Evolutionary conservation across 345 rosid species (phyloP).

Genomic region (Gossypium rotundifolium): DNA sequence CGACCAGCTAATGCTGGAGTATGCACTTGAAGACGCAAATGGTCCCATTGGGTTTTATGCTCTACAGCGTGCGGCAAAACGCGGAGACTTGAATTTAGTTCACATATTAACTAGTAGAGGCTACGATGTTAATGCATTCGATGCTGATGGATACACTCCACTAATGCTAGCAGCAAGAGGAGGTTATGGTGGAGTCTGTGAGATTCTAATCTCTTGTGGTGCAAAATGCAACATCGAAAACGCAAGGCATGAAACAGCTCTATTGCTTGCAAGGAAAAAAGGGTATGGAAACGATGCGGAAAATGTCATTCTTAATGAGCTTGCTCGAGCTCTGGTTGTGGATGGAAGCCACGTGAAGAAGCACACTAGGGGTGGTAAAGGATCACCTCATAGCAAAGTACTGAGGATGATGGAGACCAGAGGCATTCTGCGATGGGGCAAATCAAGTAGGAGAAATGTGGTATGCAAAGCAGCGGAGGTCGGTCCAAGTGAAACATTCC

Average conservation of each 20-base stretch:
- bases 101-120: constrained; percentile 24
- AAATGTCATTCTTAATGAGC: constrained; percentile 39
- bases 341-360: constrained; percentile 41
- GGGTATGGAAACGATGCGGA: constrained; percentile 20
- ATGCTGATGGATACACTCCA: constrained; percentile 49
- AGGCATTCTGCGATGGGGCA: constrained; percentile 56
- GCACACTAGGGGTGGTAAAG: constrained; percentile 55
- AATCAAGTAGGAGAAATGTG: constrained; percentile 47
- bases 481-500: constrained; percentile 39
- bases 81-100: constrained; percentile 40
- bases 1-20: constrained; percentile 38
- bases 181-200: constrained; percentile 35
- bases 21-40: constrained; percentile 27
- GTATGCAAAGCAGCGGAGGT: constrained; percentile 43
- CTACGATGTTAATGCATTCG: constrained; percentile 40
- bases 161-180: constrained; percentile 57
- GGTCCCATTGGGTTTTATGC: constrained; percentile 34
- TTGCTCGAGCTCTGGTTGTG: constrained; percentile 44
- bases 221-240: constrained; percentile 33
- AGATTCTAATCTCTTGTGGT: constrained; percentile 39
- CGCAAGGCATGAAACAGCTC: constrained; percentile 47
- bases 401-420: constrained; percentile 33
- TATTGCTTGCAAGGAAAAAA: constrained; percentile 28
- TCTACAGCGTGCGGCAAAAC: constrained; percentile 45
- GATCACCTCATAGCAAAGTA: constrained; percentile 40